Conservation (phyloP, 345 rosid genomes). For the Gynandropsis gynandra region DNA sequence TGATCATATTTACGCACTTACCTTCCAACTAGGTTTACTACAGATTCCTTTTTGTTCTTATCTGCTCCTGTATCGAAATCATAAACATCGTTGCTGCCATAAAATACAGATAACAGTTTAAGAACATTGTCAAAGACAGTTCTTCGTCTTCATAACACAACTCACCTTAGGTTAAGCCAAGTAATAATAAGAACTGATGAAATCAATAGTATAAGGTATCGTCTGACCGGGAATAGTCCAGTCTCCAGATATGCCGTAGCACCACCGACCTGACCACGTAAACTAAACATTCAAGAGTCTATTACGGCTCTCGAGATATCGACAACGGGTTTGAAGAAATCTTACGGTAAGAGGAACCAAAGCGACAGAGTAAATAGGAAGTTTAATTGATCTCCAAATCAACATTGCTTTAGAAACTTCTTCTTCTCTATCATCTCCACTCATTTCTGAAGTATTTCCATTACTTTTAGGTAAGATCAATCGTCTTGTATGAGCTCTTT, state of each 20-base stretch:
- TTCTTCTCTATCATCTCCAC: constrained; percentile 32
- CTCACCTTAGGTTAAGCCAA: constrained; percentile 85
- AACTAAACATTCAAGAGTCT: constrained; percentile 4
- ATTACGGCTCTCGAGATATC: not conserved
- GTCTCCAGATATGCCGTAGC: constrained; percentile 75
- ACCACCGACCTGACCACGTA: constrained; percentile 56
- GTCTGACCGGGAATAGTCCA: constrained; percentile 43
- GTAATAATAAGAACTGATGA: constrained; percentile 70
- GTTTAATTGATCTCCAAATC: constrained; percentile 89
- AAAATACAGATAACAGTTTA: too few species aligned
- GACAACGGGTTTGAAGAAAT: constrained; percentile 5
- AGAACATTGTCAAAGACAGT: too few species aligned
- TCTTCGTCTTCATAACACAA: too few species aligned
- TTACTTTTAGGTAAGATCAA: constrained; percentile 20
- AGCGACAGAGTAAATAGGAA: constrained; percentile 83
- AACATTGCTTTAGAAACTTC: constrained; percentile 42
- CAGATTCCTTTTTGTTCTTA: constrained; percentile 78
- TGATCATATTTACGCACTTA: constrained; percentile 24
- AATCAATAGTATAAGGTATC: constrained; percentile 53
- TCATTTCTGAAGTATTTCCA: constrained; percentile 6
- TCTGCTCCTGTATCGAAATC: constrained; percentile 97
- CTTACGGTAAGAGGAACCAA: constrained; percentile 81
- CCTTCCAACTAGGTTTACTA: constrained; percentile 81
- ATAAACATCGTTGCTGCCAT: constrained; percentile 87
- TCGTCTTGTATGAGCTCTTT: not conserved